These are phyloP conservation scores for Pseudocercospora eumusae DNA, from an alignment of 2,329 filamentous ascomycete genomes.

Conservation along the genomic window DNA sequence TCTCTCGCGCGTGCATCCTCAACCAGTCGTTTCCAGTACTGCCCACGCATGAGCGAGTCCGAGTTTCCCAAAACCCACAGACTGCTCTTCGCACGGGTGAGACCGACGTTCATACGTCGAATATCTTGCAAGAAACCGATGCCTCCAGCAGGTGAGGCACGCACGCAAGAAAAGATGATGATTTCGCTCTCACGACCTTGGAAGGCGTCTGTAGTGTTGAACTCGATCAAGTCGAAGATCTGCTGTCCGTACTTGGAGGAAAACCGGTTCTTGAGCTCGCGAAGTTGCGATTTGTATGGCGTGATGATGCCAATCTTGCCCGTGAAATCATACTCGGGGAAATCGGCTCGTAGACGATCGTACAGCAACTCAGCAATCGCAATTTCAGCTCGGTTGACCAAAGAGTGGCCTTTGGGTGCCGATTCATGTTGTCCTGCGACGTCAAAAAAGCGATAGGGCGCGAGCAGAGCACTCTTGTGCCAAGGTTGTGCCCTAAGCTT, in stretches of 20 bases:
- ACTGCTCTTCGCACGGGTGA: slow-evolving; percentile 94
- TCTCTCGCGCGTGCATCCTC: slow-evolving; percentile 74
- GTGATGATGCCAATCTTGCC: slow-evolving; percentile 90
- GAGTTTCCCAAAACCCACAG: slow-evolving; percentile 96
- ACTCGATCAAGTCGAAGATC: slow-evolving; percentile 81
- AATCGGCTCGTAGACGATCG: slow-evolving; percentile 74
- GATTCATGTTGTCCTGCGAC: slow-evolving; percentile 83
- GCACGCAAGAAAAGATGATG: slow-evolving; percentile 98
- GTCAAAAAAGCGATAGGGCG: slow-evolving; percentile 96
- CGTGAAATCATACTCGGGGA: slow-evolving; percentile 58
- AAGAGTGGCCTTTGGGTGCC: slow-evolving; percentile 80
- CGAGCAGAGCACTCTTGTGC: slow-evolving; percentile 79
- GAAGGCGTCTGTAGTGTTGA: slow-evolving; percentile 98
- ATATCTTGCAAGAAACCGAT: slow-evolving; percentile 99
- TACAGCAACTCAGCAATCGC: slow-evolving; percentile 85
- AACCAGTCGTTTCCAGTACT: slow-evolving; percentile 88
- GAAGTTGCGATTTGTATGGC: slow-evolving; percentile 91
- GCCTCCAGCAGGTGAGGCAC: slow-evolving; percentile 86
- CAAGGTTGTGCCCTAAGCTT: slow-evolving; percentile 74
- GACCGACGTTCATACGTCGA: slow-evolving; percentile 97
- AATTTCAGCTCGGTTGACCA: slow-evolving; percentile 85
- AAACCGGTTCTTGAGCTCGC: slow-evolving; percentile 76
- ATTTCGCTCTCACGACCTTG: slow-evolving; percentile 96
- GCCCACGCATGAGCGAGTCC: slow-evolving; percentile 77
- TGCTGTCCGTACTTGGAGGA: slow-evolving; percentile 67